These are phyloP conservation scores for Cordyceps cateniannulata DNA, from an alignment of 2,329 filamentous ascomycete genomes.

Conservation along the genomic window DNA sequence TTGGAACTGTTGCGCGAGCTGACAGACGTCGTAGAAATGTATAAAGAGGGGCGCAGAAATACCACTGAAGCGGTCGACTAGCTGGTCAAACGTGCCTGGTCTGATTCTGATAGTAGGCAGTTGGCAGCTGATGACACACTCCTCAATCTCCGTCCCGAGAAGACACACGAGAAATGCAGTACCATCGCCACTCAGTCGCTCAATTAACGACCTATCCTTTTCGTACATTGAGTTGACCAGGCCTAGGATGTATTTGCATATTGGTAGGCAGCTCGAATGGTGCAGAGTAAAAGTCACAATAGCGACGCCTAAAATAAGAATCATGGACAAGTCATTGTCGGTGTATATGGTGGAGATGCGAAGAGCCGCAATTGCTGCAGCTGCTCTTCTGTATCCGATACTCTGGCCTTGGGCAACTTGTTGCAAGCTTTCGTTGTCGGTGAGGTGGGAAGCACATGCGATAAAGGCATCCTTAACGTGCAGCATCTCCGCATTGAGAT, in stretches of 20 bases:
- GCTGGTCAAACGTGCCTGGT: not conserved
- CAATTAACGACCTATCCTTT: not conserved
- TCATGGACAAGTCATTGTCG: slow-evolving; percentile 3
- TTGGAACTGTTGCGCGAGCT: not conserved
- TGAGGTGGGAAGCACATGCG: slow-evolving; percentile 11
- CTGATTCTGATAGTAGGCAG: slow-evolving; percentile 8
- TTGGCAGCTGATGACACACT: slow-evolving; percentile 6
- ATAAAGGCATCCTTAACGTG: slow-evolving; percentile 13
- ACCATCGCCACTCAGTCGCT: slow-evolving; percentile 2
- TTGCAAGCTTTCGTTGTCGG: slow-evolving; percentile 4
- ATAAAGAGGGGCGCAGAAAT: slow-evolving; percentile 11
- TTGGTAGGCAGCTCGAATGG: not conserved
- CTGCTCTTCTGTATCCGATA: slow-evolving; percentile 12
- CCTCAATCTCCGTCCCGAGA: slow-evolving; percentile 11
- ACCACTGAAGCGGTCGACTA: slow-evolving; percentile 12
- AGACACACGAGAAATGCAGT: slow-evolving; percentile 12
- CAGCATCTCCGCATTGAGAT: slow-evolving; percentile 6
- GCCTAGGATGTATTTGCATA: slow-evolving; percentile 7
- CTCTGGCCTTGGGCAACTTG: slow-evolving; percentile 8
- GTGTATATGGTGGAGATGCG: not conserved
- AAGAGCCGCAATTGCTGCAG: slow-evolving; percentile 8
- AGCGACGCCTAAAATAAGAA: slow-evolving; percentile 12
- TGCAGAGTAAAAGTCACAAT: slow-evolving; percentile 11
- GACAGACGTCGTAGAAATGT: slow-evolving; percentile 12
- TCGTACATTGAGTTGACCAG: slow-evolving; percentile 2